These are phyloP conservation scores for Phytophthora melonis DNA, from an alignment of 352 stramenopile species.

Conservation along the genomic window DNA sequence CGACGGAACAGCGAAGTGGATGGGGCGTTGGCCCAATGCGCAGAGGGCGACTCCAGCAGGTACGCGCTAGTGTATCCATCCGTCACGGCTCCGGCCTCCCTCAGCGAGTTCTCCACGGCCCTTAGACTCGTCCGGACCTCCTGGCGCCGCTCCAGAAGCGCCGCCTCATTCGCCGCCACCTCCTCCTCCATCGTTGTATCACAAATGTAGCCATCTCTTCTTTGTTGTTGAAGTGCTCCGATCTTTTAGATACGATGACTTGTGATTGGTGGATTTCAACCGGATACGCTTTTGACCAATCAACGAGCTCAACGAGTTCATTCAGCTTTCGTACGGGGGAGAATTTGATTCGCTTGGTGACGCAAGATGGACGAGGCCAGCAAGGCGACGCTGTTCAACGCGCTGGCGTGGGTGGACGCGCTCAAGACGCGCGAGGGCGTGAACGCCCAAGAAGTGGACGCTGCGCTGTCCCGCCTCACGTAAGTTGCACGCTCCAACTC, in stretches of 20 bases:
- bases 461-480: constrained; percentile 69
- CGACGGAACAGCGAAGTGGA: constrained; percentile 43
- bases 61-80: constrained; percentile 67
- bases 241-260: constrained; percentile 9
- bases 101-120: constrained; percentile 48
- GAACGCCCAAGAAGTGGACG: constrained; percentile 71
- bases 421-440: constrained; percentile 67
- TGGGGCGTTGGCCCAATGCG: constrained; percentile 24
- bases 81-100: constrained; percentile 56
- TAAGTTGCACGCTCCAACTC: constrained; percentile 24
- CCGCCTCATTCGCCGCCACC: constrained; percentile 34
- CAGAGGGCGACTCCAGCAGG: constrained; percentile 46
- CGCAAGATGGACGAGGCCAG: constrained; percentile 44
- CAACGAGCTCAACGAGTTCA: constrained; percentile 2
- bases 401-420: constrained; percentile 73
- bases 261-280: constrained; percentile 15
- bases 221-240: constrained; percentile 13
- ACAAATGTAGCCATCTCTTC: constrained; percentile 33
- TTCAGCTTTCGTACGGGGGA: constrained; percentile 21
- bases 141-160: constrained; percentile 46
- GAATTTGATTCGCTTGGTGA: constrained; percentile 20
- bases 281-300: constrained; percentile 20
- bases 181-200: constrained; percentile 16
- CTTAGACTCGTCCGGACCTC: constrained; percentile 55
- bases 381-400: constrained; percentile 77